Evolutionary conservation across 2,329 filamentous ascomycete species (phyloP).

Genomic region (Aspergillus aculeatus): DNA sequence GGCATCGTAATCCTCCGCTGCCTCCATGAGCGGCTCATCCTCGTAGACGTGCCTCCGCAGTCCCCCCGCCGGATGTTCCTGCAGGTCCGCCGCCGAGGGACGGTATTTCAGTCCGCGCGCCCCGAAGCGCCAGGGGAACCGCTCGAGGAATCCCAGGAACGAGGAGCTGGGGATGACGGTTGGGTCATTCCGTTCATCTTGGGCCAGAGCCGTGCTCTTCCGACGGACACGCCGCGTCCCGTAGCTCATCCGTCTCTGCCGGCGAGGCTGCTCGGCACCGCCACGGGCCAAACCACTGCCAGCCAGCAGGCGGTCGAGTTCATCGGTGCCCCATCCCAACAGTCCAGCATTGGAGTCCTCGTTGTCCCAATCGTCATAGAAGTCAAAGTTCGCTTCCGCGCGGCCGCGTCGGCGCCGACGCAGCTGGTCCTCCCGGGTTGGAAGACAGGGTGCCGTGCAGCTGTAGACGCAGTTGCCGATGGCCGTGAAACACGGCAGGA

Average conservation of each 20-base stretch:
- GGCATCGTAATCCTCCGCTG: slow-evolving; percentile 50
- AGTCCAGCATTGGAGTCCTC: slow-evolving; percentile 60
- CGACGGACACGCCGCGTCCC: slow-evolving; percentile 64
- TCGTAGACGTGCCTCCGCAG: slow-evolving; percentile 52
- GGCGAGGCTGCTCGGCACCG: slow-evolving; percentile 61
- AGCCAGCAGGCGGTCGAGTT: slow-evolving; percentile 78
- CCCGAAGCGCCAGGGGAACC: slow-evolving; percentile 81
- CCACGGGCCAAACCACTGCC: slow-evolving; percentile 54
- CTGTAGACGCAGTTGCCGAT: slow-evolving; percentile 64
- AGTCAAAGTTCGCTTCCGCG: slow-evolving; percentile 88
- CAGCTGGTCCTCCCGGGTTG: slow-evolving; percentile 70
- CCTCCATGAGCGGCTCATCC: slow-evolving; percentile 68
- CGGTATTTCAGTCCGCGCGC: slow-evolving; percentile 78
- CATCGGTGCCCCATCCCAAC: slow-evolving; percentile 77
- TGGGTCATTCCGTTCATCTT: slow-evolving; percentile 63
- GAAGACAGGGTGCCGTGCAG: slow-evolving; percentile 67
- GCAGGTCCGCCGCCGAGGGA: slow-evolving; percentile 84
- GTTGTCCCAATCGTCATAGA: slow-evolving; percentile 95
- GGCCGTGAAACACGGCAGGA: slow-evolving; percentile 74
- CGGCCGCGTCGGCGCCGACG: slow-evolving; percentile 65
- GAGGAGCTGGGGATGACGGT: slow-evolving; percentile 88
- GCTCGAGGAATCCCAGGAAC: slow-evolving; percentile 78
- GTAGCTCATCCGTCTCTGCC: slow-evolving; percentile 86
- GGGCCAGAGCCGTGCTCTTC: slow-evolving; percentile 55
- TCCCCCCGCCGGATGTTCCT: slow-evolving; percentile 73